Conservation (phyloP, 2,329 filamentous ascomycete genomes). For the Coccinonectria pachysandricola region DNA sequence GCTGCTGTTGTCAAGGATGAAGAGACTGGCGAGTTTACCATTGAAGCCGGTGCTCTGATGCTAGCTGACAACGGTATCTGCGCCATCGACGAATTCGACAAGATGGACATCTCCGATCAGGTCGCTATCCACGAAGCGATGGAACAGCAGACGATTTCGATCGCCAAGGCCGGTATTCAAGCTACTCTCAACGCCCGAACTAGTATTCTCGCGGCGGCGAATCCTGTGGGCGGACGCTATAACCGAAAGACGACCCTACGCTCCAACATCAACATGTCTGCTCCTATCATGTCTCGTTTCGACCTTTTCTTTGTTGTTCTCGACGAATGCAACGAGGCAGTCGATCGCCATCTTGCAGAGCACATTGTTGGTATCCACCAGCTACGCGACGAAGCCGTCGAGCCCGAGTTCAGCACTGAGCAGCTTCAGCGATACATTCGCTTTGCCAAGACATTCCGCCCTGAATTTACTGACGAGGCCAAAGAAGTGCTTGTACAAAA, state of each 20-base stretch:
- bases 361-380: conserved; percentile 95
- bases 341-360: conserved; percentile 83
- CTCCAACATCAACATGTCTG: conserved; percentile 96
- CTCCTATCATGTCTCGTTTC: conserved; percentile 98
- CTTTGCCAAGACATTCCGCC: conserved; percentile 89
- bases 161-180: conserved; percentile 96
- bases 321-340: conserved; percentile 87
- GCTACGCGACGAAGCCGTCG: conserved; percentile 79
- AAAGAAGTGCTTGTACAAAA: conserved; percentile 77
- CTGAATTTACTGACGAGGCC: conserved; percentile 81
- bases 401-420: conserved; percentile 91
- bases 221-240: conserved; percentile 92
- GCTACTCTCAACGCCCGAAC: conserved; percentile 94
- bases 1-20: conserved; percentile 96
- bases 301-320: conserved; percentile 97
- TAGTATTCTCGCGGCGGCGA: conserved; percentile 89
- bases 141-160: conserved; percentile 99
- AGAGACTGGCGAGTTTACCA: conserved; percentile 97
- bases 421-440: conserved; percentile 95
- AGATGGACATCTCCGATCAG: conserved; percentile 96
- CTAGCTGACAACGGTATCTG: conserved; percentile 94
- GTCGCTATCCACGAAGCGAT: conserved; percentile 99
- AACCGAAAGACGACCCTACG: conserved; percentile 91
- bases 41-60: conserved; percentile 97
- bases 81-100: conserved; percentile 98